These are phyloP conservation scores for Colletotrichum viniferum DNA, from an alignment of 2,329 filamentous ascomycete species.

Conservation along the genomic window DNA sequence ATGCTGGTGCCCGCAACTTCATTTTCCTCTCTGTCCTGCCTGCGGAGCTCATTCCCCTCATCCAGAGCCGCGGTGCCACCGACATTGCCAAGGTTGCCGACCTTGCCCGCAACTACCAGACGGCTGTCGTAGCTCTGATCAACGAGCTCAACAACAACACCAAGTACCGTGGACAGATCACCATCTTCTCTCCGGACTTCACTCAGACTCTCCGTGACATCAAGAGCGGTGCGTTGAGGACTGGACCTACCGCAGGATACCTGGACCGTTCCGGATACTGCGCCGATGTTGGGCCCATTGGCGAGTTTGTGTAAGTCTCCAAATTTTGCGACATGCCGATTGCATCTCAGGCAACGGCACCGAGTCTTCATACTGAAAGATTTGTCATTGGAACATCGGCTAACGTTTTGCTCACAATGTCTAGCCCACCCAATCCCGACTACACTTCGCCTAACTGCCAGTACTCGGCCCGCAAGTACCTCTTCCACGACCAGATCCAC, in stretches of 20 bases:
- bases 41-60: background rate
- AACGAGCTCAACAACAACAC: background rate
- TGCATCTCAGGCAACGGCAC: background rate
- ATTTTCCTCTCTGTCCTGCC: background rate
- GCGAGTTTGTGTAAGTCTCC: background rate
- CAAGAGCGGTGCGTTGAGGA: background rate
- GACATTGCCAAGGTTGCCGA: background rate
- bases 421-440: background rate
- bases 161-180: background rate
- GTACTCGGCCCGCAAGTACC: background rate
- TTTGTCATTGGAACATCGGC: background rate
- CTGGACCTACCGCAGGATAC: background rate
- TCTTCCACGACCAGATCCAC: slow-evolving; percentile 1
- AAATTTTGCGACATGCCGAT: background rate
- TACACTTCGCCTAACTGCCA: background rate
- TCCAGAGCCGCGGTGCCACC: background rate
- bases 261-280: background rate
- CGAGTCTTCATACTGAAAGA: background rate
- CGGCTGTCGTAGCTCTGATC: background rate
- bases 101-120: background rate
- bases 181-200: background rate
- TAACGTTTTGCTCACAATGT: background rate
- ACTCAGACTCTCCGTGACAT: background rate
- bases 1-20: background rate
- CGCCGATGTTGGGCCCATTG: background rate